Evolutionary conservation across 352 stramenopile species (phyloP), one percentile per base, ranked within the genome.

Genomic region (Globisporangium yorkense): DNA sequence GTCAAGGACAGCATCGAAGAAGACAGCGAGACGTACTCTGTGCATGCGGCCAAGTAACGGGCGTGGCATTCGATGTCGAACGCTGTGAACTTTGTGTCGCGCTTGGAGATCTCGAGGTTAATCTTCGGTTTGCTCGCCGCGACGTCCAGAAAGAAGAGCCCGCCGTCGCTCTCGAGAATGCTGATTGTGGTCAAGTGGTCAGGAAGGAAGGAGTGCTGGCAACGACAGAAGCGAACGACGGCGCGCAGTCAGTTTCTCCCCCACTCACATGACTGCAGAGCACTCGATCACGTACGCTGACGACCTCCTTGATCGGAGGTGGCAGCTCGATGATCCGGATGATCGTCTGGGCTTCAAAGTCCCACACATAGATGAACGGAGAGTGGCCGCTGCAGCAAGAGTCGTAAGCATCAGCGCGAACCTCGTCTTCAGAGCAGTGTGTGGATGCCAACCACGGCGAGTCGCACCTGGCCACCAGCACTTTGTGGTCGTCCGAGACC

Each of bases 291-390:
- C 73, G 54, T 67, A 94, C 82, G 35, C 58, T 80, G 31, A 79
- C 35, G 35, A 92, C 79, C 55, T 83, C 65, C 49, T 87, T 77
- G 41, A 92, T 84, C 12, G 80, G 80, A 3, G 66, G 39, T n/a
- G 85, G 80, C 10, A 94, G 67, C 51, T 94, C 82, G 43, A 94
- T 94, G 47, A 94, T 91, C 3, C 85, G 80, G 56, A 89, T 80
- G 51, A 94, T 89, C 21, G 76, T 89, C 61, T 94, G 82, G 3
- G 82, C 84, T 53, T 94, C 77, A 46, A 94, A 86, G 31, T 84
- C 78, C 82, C 85, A 92, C 45, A 92, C 78, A 21, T 92, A 94
- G 47, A 94, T 75, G 59, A 81, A 89, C n/a, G 74, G 73, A n/a
- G 75, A 75, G 44, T 71, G 72, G 0, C 83, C 83, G 67, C 82